phyloP scores from a whole-genome alignment of 805 yeast genomes.

The Saccharomyces mikatae region DNA sequence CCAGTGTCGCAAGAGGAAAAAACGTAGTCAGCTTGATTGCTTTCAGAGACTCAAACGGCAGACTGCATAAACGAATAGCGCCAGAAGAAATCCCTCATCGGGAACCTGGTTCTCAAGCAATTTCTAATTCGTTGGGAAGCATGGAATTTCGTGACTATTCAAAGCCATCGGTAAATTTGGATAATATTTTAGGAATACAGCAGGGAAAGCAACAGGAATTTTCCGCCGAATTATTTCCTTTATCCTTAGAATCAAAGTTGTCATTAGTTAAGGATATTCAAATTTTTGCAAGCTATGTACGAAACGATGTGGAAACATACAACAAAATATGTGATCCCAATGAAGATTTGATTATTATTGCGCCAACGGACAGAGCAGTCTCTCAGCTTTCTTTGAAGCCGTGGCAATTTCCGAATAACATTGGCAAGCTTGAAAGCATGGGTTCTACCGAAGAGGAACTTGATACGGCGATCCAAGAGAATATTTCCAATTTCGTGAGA shows the following conservation, averaged over 20 bases:
- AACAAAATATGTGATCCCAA: slow-evolving; percentile 39
- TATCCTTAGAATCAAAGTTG: slow-evolving; percentile 25
- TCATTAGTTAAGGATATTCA: slow-evolving; percentile 37
- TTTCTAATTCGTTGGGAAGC: neutral
- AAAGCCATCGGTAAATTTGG: neutral
- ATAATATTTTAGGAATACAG: slow-evolving; percentile 2
- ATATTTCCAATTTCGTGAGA: slow-evolving; percentile 50
- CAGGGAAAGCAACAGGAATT: slow-evolving; percentile 4
- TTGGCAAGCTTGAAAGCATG: slow-evolving; percentile 25
- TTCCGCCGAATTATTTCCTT: slow-evolving; percentile 3
- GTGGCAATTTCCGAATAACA: slow-evolving; percentile 66
- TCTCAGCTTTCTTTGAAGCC: slow-evolving; percentile 49
- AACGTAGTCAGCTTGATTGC: slow-evolving; percentile 7
- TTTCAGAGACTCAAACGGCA: slow-evolving; percentile 10
- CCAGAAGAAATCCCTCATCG: neutral
- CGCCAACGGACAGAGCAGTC: slow-evolving; percentile 64
- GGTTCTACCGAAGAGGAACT: slow-evolving; percentile 34
- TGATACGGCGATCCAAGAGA: slow-evolving; percentile 43
- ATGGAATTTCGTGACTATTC: neutral
- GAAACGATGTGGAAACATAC: slow-evolving; percentile 50
- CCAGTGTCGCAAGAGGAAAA: neutral
- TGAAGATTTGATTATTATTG: slow-evolving; percentile 46
- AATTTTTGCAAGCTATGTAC: slow-evolving; percentile 60
- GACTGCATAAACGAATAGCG: slow-evolving; percentile 6
- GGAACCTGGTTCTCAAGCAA: neutral